Evolutionary conservation across 139 green algal genomes (phyloP), one percentile per base, ranked within the genome.

Genomic region (Micractinium conductrix): DNA sequence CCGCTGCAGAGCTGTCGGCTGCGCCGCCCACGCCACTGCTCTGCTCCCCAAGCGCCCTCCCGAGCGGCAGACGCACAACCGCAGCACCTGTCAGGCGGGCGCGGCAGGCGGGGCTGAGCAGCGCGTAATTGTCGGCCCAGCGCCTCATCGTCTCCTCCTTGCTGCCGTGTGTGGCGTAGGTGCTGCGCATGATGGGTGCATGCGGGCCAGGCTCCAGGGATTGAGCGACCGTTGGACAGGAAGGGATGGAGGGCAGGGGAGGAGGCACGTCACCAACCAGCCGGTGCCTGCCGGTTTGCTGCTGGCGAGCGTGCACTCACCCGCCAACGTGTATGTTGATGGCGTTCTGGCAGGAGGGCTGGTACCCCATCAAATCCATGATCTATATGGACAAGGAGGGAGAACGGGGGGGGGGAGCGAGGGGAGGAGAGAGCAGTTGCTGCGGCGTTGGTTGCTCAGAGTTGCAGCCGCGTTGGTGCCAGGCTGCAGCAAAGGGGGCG

Each of bases 241-340:
- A n/a, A n/a, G n/a, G n/a, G n/a, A n/a, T n/a, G n/a, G n/a, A n/a
- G n/a, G n/a, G n/a, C n/a, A n/a, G n/a, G n/a, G 16, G 12, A 38
- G 28, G 4, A 40, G 62, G 28, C 28, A 38, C 2, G 21, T 16
- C 21, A 38, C 4, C 28, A 38, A 4, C 4, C 16, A 65, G 26
- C 4, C 12, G 62, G 2, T 38, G 60, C 60, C 60, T 68, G 60
- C 60, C 35, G 60, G 37, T 22, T 6, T 50, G 2, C 69, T 50
- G 2, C 14, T 12, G 19, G 19, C 9, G 38, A 5, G 33, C 14
- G 38, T 22, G 38, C 19, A 24, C 75, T 55, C 53, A 68, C 44
- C 89, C 93, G 12, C 93, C 93, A 38, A 96, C 86, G 65, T 96
- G 92, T 48, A 96, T 95, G 88, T 96, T 96, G 85, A 95, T 95